A percentile compares a stretch with the other conserved stretches of the same genome.
Conservation (phyloP, 2,329 filamentous ascomycete species). For the Cytospora schulzeri region DNA sequence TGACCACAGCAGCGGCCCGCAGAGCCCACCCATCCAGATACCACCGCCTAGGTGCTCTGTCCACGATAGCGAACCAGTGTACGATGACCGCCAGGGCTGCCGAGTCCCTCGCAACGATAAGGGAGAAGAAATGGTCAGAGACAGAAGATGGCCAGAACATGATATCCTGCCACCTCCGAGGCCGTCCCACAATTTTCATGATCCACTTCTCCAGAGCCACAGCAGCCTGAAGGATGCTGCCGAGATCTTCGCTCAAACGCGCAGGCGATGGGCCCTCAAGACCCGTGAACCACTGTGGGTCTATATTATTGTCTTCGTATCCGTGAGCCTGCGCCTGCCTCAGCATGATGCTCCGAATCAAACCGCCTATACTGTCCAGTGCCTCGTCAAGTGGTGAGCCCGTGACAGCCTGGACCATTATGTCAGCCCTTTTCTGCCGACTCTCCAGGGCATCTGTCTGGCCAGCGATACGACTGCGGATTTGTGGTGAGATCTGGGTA, state of each 20-base stretch:
- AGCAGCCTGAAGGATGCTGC: constrained; percentile 1
- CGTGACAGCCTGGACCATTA: not conserved
- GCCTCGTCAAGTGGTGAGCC: not conserved
- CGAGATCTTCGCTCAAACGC: not conserved
- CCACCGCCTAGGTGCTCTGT: not conserved
- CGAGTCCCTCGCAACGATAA: not conserved
- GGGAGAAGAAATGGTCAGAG: not conserved
- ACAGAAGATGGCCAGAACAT: not conserved
- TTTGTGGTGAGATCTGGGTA: not conserved
- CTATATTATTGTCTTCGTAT: not conserved
- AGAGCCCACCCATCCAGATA: constrained; percentile 8
- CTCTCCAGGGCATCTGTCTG: no score
- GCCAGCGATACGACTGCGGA: not conserved
- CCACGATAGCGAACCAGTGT: constrained; percentile 8
- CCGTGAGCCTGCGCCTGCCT: not conserved
- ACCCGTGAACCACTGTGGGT: not conserved
- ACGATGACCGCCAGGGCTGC: not conserved
- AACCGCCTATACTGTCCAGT: not conserved
- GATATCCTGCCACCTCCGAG: constrained; percentile 3
- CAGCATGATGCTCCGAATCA: not conserved
- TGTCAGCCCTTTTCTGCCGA: no score
- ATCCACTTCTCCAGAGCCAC: not conserved
- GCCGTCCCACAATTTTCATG: not conserved
- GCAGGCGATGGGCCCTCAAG: not conserved
- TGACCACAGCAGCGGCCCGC: not conserved